Evolutionary conservation across 179 eudicot species (phyloP).

Genomic region (Camellia oleifera): DNA sequence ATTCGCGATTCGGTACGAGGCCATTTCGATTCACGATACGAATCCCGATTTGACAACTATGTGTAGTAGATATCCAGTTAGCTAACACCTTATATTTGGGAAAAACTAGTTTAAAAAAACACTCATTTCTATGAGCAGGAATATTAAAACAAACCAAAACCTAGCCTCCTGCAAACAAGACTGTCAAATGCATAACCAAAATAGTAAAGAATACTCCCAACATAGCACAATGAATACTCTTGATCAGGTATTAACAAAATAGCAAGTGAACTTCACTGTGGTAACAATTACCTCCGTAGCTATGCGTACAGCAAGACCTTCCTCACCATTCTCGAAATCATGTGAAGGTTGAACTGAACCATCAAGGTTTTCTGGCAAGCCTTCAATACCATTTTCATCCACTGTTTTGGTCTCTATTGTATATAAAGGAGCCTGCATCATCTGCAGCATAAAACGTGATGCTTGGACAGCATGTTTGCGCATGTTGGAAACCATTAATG

Average conservation of each 20-base stretch:
- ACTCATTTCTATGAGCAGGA: not conserved
- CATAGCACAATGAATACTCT: not conserved
- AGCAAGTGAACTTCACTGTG: not conserved
- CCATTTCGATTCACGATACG: no score
- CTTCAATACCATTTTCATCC: conserved; percentile 27
- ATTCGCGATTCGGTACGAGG: no score
- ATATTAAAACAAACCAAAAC: not conserved
- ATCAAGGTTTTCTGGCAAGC: conserved; percentile 26
- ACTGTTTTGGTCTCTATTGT: conserved; percentile 37
- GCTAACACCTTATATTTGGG: not conserved
- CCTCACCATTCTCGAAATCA: conserved; percentile 72
- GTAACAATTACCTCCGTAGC: conserved; percentile 66
- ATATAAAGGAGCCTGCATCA: conserved; percentile 79
- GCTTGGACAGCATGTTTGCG: conserved; percentile 92
- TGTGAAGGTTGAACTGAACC: conserved; percentile 37
- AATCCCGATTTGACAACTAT: no score
- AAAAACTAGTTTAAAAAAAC: not conserved
- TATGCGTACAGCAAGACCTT: conserved; percentile 87
- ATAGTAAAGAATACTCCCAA: not conserved
- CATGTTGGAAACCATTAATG: conserved; percentile 58
- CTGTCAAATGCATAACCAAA: not conserved
- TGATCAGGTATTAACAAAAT: not conserved
- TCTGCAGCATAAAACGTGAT: conserved; percentile 90
- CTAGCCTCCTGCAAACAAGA: not conserved
- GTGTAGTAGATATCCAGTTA: not conserved